Base-by-base conservation (phyloP, 345 rosid genomes). In the Salix viminalis region DNA sequence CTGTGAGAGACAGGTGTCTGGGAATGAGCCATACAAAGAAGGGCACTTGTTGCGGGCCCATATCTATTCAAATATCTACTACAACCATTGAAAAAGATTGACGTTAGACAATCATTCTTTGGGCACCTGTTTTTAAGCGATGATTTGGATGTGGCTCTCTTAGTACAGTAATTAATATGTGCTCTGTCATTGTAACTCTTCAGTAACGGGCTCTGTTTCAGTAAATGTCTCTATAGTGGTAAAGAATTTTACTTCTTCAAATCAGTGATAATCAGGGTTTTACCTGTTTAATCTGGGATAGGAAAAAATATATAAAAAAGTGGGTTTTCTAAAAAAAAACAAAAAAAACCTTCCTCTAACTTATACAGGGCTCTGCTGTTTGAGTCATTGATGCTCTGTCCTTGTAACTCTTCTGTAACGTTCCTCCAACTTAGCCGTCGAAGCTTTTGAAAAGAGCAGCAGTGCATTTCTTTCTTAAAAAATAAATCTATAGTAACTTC, bases 21-120 rank as follows among this genome's bases (percentile, higher is more conserved):
- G 41, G 66, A 75, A 75, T 19, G 18, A 34, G 58, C 65, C 78
- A 54, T 54, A 16, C 7, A 75, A n/a, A 3, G 54, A 46, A 50
- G 32, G 78, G 39, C 16, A n/a, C 2, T 67, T 37, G 9, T 23
- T 37, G 67, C 54, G 66, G 78, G 76, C 41, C 76, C 4, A 46
- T 41, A 15, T 4, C 60, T 16, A 3, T 44, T 73, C 60, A 62
- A 36, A 39, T 60, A 46, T 39, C 50, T 39, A 15, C 50, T 39
- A 15, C 21, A 23, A 19, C 56, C 69, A 65, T 28, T 39, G 69
- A 64, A 54, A 62, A 30, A 19, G 39, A 62, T 30, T 30, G 69
- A 50, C 32, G 21, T 30, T 34, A 2, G n/a, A 3, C 52, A 23
- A 28, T 67, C 24, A 11, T 2, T 67, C 41, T 6, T 7, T 10